Evolutionary conservation across 768 basidiomycete genomes (phyloP).

Genomic region (Arthromyces matolae): DNA sequence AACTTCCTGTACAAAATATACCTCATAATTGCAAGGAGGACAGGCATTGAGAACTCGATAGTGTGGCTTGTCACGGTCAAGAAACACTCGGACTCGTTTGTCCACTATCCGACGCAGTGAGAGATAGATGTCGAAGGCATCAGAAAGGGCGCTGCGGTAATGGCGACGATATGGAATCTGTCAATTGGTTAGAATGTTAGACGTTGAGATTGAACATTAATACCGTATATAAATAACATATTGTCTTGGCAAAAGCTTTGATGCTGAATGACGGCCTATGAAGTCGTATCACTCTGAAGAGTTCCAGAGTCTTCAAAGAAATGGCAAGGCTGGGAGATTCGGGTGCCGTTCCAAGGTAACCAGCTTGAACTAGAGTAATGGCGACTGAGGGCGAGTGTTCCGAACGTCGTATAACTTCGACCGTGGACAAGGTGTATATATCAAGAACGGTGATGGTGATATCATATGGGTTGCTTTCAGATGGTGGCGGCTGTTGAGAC

Average conservation of each 20-base stretch:
- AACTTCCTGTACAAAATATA: slow-evolving; percentile 6
- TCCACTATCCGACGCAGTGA: slow-evolving; percentile 20
- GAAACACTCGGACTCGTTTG: slow-evolving; percentile 13
- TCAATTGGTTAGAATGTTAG: not conserved
- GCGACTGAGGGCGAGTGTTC: not conserved
- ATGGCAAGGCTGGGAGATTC: slow-evolving; percentile 17
- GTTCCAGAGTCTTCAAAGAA: slow-evolving; percentile 22
- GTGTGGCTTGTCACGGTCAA: slow-evolving; percentile 25
- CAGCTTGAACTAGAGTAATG: slow-evolving; percentile 15
- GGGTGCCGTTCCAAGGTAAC: slow-evolving; percentile 18
- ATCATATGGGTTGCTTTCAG: too few relatives aligned
- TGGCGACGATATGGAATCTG: slow-evolving; percentile 19
- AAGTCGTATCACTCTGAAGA: slow-evolving; percentile 15
- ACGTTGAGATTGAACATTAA: not conserved
- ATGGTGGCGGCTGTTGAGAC: too few relatives aligned
- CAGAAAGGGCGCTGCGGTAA: slow-evolving; percentile 22
- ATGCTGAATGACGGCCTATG: slow-evolving; percentile 20
- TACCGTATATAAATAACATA: slow-evolving; percentile 24
- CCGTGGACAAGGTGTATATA: slow-evolving; percentile 11
- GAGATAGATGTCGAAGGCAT: slow-evolving; percentile 35
- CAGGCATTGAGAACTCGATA: slow-evolving; percentile 34
- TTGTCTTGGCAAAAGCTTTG: slow-evolving; percentile 20
- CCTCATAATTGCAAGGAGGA: slow-evolving; percentile 34
- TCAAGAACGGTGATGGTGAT: slow-evolving; percentile 15
- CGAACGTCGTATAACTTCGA: slow-evolving; percentile 3